A percentile compares a stretch with the other conserved stretches of the same genome.
These are phyloP conservation scores for Gyromitra esculenta DNA, from an alignment of 2,329 filamentous ascomycete genomes.

Conservation along the genomic window DNA sequence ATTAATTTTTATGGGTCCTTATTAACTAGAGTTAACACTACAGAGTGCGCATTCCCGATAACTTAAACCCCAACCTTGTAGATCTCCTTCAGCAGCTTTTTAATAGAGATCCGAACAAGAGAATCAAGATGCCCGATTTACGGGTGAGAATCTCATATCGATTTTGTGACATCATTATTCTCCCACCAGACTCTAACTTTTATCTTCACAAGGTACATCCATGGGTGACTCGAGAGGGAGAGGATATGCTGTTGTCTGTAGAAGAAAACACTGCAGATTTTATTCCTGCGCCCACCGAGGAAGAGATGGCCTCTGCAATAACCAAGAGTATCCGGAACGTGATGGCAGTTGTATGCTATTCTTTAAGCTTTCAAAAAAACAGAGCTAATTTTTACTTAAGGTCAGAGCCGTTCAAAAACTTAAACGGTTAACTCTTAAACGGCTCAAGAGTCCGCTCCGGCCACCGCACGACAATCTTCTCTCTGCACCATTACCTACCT, in stretches of 20 bases:
- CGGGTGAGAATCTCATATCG: conserved; percentile 68
- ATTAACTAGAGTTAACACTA: background rate
- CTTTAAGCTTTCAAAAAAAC: background rate
- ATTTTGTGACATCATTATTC: background rate
- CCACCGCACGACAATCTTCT: conserved; percentile 33
- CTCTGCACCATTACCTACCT: conserved; percentile 30
- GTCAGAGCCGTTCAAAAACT: conserved; percentile 93
- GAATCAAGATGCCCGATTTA: conserved; percentile 83
- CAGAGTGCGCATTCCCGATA: conserved; percentile 68
- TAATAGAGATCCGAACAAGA: conserved; percentile 83
- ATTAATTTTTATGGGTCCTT: background rate
- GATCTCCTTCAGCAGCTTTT: conserved; percentile 79
- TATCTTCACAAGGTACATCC: conserved; percentile 74
- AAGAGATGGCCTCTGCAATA: conserved; percentile 89
- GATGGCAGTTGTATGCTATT: conserved; percentile 75
- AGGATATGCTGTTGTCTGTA: conserved; percentile 78
- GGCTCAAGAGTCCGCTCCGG: conserved; percentile 51
- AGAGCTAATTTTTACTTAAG: conserved; percentile 61
- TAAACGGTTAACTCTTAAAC: conserved; percentile 66
- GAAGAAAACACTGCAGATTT: conserved; percentile 87
- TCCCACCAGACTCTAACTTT: conserved; percentile 14
- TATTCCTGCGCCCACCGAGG: conserved; percentile 84
- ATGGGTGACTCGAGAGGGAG: conserved; percentile 87
- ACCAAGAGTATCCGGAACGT: conserved; percentile 89
- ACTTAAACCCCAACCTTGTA: conserved; percentile 73